Conservation (phyloP, 176 grass and related monocot genomes). For the Eremochloa ophiuroides region DNA sequence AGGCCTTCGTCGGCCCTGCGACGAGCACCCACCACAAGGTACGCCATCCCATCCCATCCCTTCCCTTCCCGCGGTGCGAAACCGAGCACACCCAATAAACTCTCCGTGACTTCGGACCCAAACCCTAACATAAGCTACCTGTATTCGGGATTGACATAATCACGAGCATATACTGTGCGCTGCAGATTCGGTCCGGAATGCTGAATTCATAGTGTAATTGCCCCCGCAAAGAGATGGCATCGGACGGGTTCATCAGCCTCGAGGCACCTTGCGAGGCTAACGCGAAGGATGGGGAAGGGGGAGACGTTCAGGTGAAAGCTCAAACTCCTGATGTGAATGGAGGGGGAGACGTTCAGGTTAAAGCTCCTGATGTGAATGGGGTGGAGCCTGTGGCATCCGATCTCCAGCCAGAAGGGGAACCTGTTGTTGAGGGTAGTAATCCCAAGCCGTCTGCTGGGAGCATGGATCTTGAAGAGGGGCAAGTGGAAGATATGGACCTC, state of each 20-base stretch:
- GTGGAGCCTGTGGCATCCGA: slow-evolving; percentile 3
- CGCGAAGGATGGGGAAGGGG: not conserved
- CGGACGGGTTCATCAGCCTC: slow-evolving; percentile 59
- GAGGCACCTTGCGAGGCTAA: slow-evolving; percentile 37
- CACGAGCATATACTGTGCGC: not conserved
- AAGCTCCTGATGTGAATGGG: slow-evolving; percentile 6
- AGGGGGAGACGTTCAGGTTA: not conserved
- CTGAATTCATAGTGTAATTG: not conserved
- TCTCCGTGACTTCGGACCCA: not conserved
- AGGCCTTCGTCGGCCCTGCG: not conserved
- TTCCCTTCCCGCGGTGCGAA: not conserved
- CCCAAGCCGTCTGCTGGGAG: slow-evolving; percentile 17
- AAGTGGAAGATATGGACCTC: slow-evolving; percentile 85
- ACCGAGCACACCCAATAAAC: not conserved
- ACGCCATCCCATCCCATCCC: not conserved
- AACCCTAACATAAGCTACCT: not conserved
- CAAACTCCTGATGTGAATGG: slow-evolving; percentile 8
- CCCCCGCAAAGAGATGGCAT: slow-evolving; percentile 26
- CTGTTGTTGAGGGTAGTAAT: not conserved
- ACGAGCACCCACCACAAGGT: not conserved
- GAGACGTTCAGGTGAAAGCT: not conserved
- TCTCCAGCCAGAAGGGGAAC: slow-evolving; percentile 14
- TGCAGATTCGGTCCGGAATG: not conserved
- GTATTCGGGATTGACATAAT: not conserved
- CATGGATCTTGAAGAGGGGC: slow-evolving; percentile 42